phyloP scores from a whole-genome alignment of 345 rosid genomes.

The Eucalyptus sp. region DNA sequence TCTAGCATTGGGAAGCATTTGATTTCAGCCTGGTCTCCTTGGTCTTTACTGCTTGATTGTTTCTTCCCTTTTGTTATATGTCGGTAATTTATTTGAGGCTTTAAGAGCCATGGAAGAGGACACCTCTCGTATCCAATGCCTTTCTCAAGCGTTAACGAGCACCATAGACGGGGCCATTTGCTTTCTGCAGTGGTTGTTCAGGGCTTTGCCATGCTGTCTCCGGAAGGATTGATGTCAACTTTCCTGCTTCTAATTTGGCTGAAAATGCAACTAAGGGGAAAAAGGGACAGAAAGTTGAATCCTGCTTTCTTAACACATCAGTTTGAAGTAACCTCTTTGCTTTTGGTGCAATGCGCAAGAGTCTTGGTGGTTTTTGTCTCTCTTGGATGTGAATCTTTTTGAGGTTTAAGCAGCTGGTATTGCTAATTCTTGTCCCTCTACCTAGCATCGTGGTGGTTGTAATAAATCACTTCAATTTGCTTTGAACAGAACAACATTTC shows the following conservation, averaged over 20 bases:
- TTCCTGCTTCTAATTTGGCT: not conserved
- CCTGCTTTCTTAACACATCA: not conserved
- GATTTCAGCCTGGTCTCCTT: not conserved
- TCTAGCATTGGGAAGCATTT: not conserved
- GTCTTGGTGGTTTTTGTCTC: not conserved
- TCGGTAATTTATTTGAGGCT: not conserved
- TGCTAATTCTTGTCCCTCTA: not conserved
- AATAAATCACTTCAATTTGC: not conserved
- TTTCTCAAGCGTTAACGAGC: not conserved
- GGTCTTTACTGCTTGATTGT: not conserved
- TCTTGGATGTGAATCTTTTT: not conserved
- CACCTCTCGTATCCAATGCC: not conserved
- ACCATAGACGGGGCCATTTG: not conserved
- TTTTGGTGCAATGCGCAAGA: not conserved
- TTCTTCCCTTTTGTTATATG: not conserved
- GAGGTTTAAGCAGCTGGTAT: not conserved
- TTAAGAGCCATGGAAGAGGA: not conserved
- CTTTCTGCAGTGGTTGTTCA: not conserved
- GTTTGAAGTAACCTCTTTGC: not conserved
- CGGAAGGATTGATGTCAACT: not conserved
- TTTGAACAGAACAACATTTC: constrained; percentile 51
- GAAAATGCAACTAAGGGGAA: not conserved
- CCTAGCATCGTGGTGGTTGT: not conserved
- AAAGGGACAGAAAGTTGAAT: not conserved
- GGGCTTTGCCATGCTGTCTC: not conserved